These are phyloP conservation scores for Blumeriella jaapii DNA, from an alignment of 2,329 filamentous ascomycete species.

Conservation along the genomic window DNA sequence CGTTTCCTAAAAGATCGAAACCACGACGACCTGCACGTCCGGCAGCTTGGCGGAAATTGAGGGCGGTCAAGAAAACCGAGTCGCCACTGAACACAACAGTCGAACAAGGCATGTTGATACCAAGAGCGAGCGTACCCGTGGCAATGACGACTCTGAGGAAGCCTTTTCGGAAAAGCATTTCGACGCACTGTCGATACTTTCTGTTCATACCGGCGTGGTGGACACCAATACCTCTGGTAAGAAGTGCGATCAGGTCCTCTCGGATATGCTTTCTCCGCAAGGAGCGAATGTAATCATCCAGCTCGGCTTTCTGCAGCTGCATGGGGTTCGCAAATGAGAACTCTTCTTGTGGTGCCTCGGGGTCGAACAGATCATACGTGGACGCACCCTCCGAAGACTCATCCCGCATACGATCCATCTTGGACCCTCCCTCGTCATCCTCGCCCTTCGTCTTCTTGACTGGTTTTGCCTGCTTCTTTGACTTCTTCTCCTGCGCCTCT, in stretches of 20 bases:
- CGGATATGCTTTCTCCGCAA: conserved; percentile 40
- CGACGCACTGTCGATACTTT: conserved; percentile 61
- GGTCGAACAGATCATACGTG: conserved; percentile 54
- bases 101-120: conserved; percentile 78
- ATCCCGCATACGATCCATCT: conserved; percentile 45
- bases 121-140: conserved; percentile 63
- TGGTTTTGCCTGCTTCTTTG: conserved; percentile 32
- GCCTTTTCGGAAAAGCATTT: conserved; percentile 63
- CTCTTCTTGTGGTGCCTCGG: conserved; percentile 46
- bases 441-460: conserved; percentile 34
- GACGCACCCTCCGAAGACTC: conserved; percentile 42
- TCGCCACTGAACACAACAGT: conserved; percentile 70
- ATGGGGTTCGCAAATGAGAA: conserved; percentile 57
- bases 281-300: conserved; percentile 41
- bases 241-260: conserved; percentile 43
- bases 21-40: conserved; percentile 71
- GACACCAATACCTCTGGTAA: conserved; percentile 59
- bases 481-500: conserved; percentile 33
- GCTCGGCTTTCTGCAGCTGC: conserved; percentile 44
- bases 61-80: conserved; percentile 58
- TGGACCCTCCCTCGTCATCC: conserved; percentile 38
- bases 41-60: conserved; percentile 67
- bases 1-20: conserved; percentile 70
- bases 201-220: conserved; percentile 75
- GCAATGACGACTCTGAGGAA: conserved; percentile 61